phyloP scores from a whole-genome alignment of 2,329 filamentous ascomycete species.

The Reticulascus tulasneorum region DNA sequence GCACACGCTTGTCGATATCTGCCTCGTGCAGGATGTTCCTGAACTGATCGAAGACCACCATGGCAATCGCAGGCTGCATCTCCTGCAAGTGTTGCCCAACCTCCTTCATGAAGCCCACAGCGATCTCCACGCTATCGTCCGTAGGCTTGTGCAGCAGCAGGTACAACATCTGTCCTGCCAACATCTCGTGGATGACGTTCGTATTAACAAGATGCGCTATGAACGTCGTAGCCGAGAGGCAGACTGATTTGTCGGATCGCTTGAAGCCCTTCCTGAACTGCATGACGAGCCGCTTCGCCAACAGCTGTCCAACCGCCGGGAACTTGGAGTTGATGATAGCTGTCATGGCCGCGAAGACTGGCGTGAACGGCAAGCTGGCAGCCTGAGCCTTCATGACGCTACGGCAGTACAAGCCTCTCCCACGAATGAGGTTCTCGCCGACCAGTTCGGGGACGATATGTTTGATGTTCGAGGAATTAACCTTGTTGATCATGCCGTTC shows the following conservation, averaged over 20 bases:
- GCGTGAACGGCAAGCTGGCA: slow-evolving; percentile 90
- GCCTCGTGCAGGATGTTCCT: slow-evolving; percentile 92
- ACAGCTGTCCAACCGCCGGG: slow-evolving; percentile 86
- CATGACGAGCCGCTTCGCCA: slow-evolving; percentile 79
- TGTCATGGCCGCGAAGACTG: slow-evolving; percentile 92
- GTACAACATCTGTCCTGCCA: slow-evolving; percentile 87
- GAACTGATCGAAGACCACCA: slow-evolving; percentile 94
- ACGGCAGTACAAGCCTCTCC: slow-evolving; percentile 87
- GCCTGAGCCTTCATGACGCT: slow-evolving; percentile 99
- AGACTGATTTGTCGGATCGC: slow-evolving; percentile 95
- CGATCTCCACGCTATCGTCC: slow-evolving; percentile 96
- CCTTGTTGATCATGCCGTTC: slow-evolving; percentile 98
- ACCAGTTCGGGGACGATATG: slow-evolving; percentile 95
- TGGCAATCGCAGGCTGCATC: slow-evolving; percentile 84
- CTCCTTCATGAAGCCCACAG: slow-evolving; percentile 87
- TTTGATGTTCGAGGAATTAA: slow-evolving; percentile 98
- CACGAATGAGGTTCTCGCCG: slow-evolving; percentile 86
- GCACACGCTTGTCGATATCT: slow-evolving; percentile 95
- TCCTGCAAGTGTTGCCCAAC: slow-evolving; percentile 93
- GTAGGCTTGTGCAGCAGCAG: slow-evolving; percentile 93
- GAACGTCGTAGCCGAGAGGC: slow-evolving; percentile 88
- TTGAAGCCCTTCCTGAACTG: slow-evolving; percentile 96
- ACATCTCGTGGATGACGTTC: slow-evolving; percentile 90
- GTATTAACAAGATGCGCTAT: slow-evolving; percentile 94
- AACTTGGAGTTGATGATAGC: slow-evolving; percentile 98